Evolutionary conservation across 768 basidiomycete species (phyloP), one percentile per base, ranked within the genome.

Genomic region (Leccinum pellstonianum): DNA sequence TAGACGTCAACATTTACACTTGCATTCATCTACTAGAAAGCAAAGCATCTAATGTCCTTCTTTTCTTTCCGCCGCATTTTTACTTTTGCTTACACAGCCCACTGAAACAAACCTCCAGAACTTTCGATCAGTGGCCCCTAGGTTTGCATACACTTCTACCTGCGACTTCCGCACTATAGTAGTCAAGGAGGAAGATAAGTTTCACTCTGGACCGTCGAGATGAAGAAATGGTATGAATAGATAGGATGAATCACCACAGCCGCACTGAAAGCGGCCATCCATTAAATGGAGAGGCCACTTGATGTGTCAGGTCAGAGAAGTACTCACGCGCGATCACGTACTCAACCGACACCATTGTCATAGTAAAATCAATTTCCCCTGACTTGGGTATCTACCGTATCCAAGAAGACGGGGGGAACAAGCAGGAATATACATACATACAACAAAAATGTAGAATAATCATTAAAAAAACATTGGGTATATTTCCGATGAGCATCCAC

Each of bases 1-100:
- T 6, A 60, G 10, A 23, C 5, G n/a, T n/a, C 58, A 62, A 60
- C 23, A 8, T 9, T 41, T 41, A n/a, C n/a, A 41, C 38, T 41
- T 33, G 31, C 31, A 4, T 33, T 12, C 11, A 33, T 11, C 10
- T 2, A 29, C 27, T 10, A 11, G 31, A 33, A 33, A 33, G 10
- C 4, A 33, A 33, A 33, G 31, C 10, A 33, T 33, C 11, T 33
- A 12, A 12, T 33, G 11, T 33, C 10, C 21, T 21, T 21, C 21
- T 21, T 33, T 33, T 43, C 2, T 37, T 37, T 37, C 35, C 14
- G 3, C 5, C 14, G 14, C 3, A 15, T 37, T 37, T 37, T 6
- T 37, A 37, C 37, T 37, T 37, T 1, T 37, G 3, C 37, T 15
- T 15, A 15, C 6, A 37, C 6, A 37, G 3, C 15, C 15, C 3